Base-by-base conservation (phyloP, 1,284 basidiomycete genomes). In the Marasmius fiardii region DNA sequence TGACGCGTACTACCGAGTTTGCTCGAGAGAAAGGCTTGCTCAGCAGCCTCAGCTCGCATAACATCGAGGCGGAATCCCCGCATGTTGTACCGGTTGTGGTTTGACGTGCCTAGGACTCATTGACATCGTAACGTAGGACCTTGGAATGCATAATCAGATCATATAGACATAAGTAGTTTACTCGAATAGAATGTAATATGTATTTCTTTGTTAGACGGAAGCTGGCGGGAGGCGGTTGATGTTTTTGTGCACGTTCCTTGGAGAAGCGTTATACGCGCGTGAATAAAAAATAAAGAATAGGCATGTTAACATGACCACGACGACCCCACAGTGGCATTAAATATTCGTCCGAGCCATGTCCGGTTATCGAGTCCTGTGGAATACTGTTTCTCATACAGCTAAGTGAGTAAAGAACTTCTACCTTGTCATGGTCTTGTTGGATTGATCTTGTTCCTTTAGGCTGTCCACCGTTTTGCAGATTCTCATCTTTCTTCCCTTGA, bases 401-500 rank as follows among this genome's bases (percentile, higher is more conserved):
- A 55, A 23, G 54, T 55, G 21, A 39, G 26, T 31, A 34, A 21
- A 14, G 14, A 39, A 8, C 20, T 16, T 24, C 20, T 14, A 7
- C 4, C 35, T 18, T 39, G 47, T 51, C 37, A 26, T 52, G 7
- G 53, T 60, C n/a, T 51, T 56, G 21, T 59, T 39, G 33, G 41
- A 43, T 49, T 51, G 60, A 54, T 61, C 20, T 23, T 55, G 37
- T 14, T 48, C 62, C 28, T 45, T 35, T 65, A 89, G 88, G 66
- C 71, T 89, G 56, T 88, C 86, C 7, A 92, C 88, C 43, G 88
- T 83, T 59, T 65, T 87, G 34, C 90, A 93, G 68, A 90, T 93
- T 60, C 75, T 94, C 55, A 80, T 93, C 26, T 93, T 88, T 71
- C 81, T 94, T 52, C 92, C 92, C 1, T 75, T 94, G 56, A 92